Evolutionary conservation across 805 yeast genomes (phyloP), one percentile per base, ranked within the genome.

Genomic region (Tanozyma kutaoensis): DNA sequence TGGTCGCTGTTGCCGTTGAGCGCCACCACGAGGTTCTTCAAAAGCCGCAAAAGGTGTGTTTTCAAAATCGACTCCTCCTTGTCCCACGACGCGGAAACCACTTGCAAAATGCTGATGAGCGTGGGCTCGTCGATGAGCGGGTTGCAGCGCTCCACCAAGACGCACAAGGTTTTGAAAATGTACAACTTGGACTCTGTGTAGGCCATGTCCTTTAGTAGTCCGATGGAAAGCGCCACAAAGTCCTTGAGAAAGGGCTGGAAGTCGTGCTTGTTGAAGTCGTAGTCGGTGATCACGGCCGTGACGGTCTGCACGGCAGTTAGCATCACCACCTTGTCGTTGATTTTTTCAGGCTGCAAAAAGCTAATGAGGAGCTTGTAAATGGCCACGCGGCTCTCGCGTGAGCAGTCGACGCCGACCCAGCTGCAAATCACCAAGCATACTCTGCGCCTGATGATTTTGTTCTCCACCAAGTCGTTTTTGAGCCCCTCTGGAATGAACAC

Each of bases 21-120:
- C 1, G 84, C 69, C 6, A 57, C 48, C 0, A 68, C 66, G 29
- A 77, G 45, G 37, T 71, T 68, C 34, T 66, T 68, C 30, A 79
- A 50, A 8, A 78, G 55, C 38, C 93, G 54, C 28, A 60, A 43
- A 26, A 58, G 40, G 1, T 61, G 52, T 12, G 55, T 55, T 22
- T 52, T 52, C 24, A 58, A 41, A 11, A 59, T 59, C n/a, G 55
- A 45, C 24, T 58, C 63, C 16, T 82, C 64, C 3, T 56, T 48
- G 22, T 78, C 77, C 96, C 96, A 86, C 42, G 77, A 55, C 8
- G 55, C 50, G 0, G 95, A 94, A n/a, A 86, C 62, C 29, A 66
- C 45, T 4, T 46, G 32, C 29, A 78, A 50, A 14, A 78, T 52
- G 32, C 64, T 66, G 21, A 64, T 52, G 16, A 78, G 50, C 3